Evolutionary conservation across 306 rosid genomes (phyloP), one percentile per base, ranked within the genome.

Genomic region (Adenanthera pavonina): DNA sequence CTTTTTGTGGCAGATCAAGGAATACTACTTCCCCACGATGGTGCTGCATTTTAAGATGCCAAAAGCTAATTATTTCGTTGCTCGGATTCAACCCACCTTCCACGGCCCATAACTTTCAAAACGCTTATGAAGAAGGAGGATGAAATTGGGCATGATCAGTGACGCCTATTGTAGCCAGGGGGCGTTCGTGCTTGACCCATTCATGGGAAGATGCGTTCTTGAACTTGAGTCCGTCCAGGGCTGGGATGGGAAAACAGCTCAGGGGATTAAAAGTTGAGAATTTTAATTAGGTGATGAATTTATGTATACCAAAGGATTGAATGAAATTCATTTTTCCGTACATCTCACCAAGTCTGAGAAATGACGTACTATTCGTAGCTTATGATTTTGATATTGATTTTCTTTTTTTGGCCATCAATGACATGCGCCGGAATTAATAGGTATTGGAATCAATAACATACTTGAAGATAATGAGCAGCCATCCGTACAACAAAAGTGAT

Each of bases 11-110:
- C 83, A 95, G 90, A 67, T 95, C 97, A 86, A 92, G 95, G 79
- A 87, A 92, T 89, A 95, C 98, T 71, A 92, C 86, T 84, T 95
- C 97, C 74, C 98, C 98, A 74, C 92, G 97, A 90, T 95, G 98
- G 65, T 81, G 97, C 97, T 95, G 25, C 62, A 9, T 6, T 69
- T 66, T 30, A 49, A 56, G 44, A 46, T 30, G 8, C 8, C 11
- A 51, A 64, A 49, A 3, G 12, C 48, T 81, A 74, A 56, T 64
- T 34, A 13, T 43, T 13, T 52, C 49, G 44, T 51, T 6, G 3
- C 56, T 69, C 2, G 9, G 7, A 44, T 46, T 46, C 51, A 25
- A 25, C 30, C 30, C 30, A 25, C 30, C 30, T 25, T 25, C 30
- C 30, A 25, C 30, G 30, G 30, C 30, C 30, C 30, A 25, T 25